Evolutionary conservation across 441 rosid genomes (phyloP).

Genomic region (Euphorbia schlechtendalii): DNA sequence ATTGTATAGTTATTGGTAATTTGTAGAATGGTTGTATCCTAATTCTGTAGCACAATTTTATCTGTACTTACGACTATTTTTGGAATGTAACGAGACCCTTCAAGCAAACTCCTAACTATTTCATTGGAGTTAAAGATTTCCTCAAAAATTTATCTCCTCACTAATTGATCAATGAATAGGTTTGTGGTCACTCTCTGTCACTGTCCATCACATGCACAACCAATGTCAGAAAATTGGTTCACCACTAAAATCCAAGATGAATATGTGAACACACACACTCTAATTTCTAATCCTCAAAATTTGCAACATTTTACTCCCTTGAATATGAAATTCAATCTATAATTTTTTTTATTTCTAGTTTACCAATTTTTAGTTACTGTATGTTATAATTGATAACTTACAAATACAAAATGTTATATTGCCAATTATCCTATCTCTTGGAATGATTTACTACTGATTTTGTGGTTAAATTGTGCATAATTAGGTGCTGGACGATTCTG

Average conservation of each 20-base stretch:
- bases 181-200: conserved; percentile 93
- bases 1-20: conserved; percentile 63
- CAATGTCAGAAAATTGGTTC: conserved; percentile 2
- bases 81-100: conserved; percentile 57
- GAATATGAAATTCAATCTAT: neutral
- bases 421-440: too few species aligned
- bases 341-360: too few species aligned
- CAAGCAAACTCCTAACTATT: conserved; percentile 43
- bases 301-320: neutral
- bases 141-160: conserved; percentile 73
- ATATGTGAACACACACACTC: neutral
- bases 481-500: too few species aligned
- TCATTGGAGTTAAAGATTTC: conserved; percentile 56
- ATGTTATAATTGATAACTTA: too few species aligned
- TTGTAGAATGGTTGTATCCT: conserved; percentile 55
- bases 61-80: conserved; percentile 56
- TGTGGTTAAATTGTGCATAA: too few species aligned
- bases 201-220: conserved; percentile 57
- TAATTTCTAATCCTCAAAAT: neutral
- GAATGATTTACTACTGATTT: too few species aligned
- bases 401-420: too few species aligned
- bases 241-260: neutral
- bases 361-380: too few species aligned
- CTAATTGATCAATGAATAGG: conserved; percentile 93
- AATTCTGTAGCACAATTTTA: conserved; percentile 65